Base-by-base conservation (phyloP, 2,329 filamentous ascomycete species). In the Aspergillus ustus region DNA sequence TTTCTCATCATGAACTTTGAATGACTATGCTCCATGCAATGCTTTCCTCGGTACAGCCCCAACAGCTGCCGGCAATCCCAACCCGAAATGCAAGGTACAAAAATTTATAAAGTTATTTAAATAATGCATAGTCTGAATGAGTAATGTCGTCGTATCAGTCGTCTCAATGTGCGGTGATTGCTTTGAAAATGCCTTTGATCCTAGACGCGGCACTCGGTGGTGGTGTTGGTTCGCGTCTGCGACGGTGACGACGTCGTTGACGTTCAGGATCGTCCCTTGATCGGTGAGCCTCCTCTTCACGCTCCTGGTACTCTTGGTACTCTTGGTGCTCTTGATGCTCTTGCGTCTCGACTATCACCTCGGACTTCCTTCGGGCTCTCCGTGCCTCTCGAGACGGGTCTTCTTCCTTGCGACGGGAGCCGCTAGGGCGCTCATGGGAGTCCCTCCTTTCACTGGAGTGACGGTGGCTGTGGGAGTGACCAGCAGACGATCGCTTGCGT, bases 401-500 rank as follows among this genome's bases (percentile, higher is more conserved):
- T 52, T 74, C 73, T 44, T 73, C 75, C 22, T 68, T 69, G 43
- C 70, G 73, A 8, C 65, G 64, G 25, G 72, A 69, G 17, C 68
- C 67, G 40, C 59, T 67, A 29, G 72, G 71, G 2, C 69, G 70
- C 43, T 68, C 67, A 29, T 59, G 67, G 17, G 69, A 68, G 28
- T 63, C 62, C 56, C 66, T 67, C 46, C 68, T 69, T 49, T 72
- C 72, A n/a, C 65, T 45, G 8, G 69, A 66, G n/a, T 67, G 64
- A 28, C 68, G 68, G 57, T 73, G 70, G 37, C 72, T 69, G 20
- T 73, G 70, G 2, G 63, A 70, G 58, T 67, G 74, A 52, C 65
- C 69, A 56, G 63, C 71, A 17, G 74, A 78, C 60, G 70, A 73
- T 25, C 69, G 71, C 49, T 67, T 73, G 22, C 65, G 70, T 44